Evolutionary conservation across 208 protist species (phyloP), one percentile per base, ranked within the genome.

Genomic region (Leishmania gerbilli): DNA sequence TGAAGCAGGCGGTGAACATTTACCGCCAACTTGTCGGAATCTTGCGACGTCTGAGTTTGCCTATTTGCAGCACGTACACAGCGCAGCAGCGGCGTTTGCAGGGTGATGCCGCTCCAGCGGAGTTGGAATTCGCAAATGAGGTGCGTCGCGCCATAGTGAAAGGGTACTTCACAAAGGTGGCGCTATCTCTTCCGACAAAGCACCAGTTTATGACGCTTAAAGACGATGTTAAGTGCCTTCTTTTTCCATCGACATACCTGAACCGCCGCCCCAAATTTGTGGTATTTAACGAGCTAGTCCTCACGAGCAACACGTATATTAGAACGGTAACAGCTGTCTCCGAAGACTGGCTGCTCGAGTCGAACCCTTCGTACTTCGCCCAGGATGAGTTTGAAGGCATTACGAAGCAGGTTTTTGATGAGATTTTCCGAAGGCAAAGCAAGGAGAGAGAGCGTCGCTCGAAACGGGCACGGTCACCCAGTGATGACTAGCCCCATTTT

Each of bases 201-300:
- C 95, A 99, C 60, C 99, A 99, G 79, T 95, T 98, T 71, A 97
- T 99, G 51, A 97, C 93, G 0, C 83, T 99, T 24, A 99, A 99
- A 87, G 99, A 99, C 84, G 98, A 99, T 84, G 98, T 99, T 0
- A 95, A 95, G 78, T 93, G 91, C 76, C 80, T 95, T 31, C 88
- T 99, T 55, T 98, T 98, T 75, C 97, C 97, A 1, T 91, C 92
- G 1, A 98, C 96, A 3, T 96, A 89, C 71, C 92, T 98, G 79
- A 96, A 98, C 79, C 92, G 97, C 74, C 98, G 99, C 74, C 99
- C 99, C n/a, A 98, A 99, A 84, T 99, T 99, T 94, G 94, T 98
- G 11, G 84, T 99, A 3, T 99, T 99, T 86, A 98, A 99, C 87
- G 99, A 99, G 87, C 99, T 99, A 81, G 99, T 99, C 31, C 86